Base-by-base conservation (phyloP, 2,329 filamentous ascomycete species). In the Paecilomyces dactylethromorphus region DNA sequence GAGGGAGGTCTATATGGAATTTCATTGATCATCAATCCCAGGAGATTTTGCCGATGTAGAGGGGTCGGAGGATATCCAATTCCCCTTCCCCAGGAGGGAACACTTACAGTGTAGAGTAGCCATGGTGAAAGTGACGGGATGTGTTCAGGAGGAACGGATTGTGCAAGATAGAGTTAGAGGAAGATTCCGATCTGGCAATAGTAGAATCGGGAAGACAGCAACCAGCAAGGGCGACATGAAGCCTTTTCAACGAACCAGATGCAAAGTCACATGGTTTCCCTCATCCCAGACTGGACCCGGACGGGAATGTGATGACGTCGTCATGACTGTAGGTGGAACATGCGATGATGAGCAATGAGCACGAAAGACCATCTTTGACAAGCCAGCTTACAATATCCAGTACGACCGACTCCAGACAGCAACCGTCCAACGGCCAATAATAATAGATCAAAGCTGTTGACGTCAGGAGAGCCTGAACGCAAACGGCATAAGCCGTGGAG, bases 31-130 rank as follows among this genome's bases (percentile, higher is more conserved):
- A 56, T 59, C 21, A 39, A 54, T 21, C 21, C 32, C 53, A 13
- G n/a, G 54, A 51, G 54, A 32, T 32, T 58, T 24, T 18, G n/a
- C 7, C 31, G 51, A 26, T 53, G 22, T 51, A n/a, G 39, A 24
- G 32, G 21, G 10, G 24, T 12, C 22, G 24, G 21, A 12, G 8
- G 45, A n/a, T n/a, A n/a, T n/a, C n/a, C n/a, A 31, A 49, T 18
- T 51, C 45, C 22, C 26, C 62, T 58, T 53, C 31, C 13, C 8
- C 13, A 13, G 31, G 12, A 24, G 32, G 15, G 35, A 33, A 51
- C 24, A 78, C 82, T 72, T 79, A 86, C 83, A 85, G 73, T 82
- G 78, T 63, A 85, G 80, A 68, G 81, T 82, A 60, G 82, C 80
- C 82, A 84, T 85, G 78, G 69, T 80, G 76, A 65, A 65, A 64